Evolutionary conservation across 2,329 filamentous ascomycete species (phyloP), one percentile per base, ranked within the genome.

Genomic region (Zymoseptoria crescenta): DNA sequence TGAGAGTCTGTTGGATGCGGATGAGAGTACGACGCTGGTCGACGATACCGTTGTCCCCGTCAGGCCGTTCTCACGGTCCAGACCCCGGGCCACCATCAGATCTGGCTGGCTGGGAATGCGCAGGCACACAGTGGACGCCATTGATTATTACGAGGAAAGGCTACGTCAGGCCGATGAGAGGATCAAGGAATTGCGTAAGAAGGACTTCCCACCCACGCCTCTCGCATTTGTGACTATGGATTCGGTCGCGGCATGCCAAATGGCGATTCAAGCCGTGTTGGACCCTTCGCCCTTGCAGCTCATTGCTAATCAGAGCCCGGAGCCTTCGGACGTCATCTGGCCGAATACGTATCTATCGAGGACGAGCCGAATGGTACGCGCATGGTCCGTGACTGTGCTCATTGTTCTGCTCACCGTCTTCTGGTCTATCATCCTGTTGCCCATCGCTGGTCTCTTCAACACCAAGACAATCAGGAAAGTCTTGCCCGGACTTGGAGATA

Each of bases 181-280:
- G 64, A 90, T 99, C 55, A 74, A 76, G 7, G 75, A 75, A 7
- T 84, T 91, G 9, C 84, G 94, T 28, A 84, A 85, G 68, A 89
- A 89, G 72, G 82, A 88, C 3, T 97, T 91, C 68, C 77, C 81
- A 5, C 81, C 94, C 0, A 92, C 87, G 0, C 87, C 93, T 54
- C 82, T 95, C 61, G 95, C 95, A 0, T 96, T 99, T 73, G 89
- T 99, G 48, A 97, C 94, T 0, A 95, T 99, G 91, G 90, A 96
- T 76, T 94, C 91, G 3, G 94, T 96, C 54, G 89, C 92, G 13
- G 87, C 92, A 20, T 85, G 83, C 64, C 94, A 99, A 76, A 96
- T 97, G 91, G 90, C 92, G 24, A 90, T 96, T 50, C 94, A 99
- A 74, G 92, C 94, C 3, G 87, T 96, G 9, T 85, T 99, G 56